Conservation (phyloP, 495 filamentous ascomycete species). For the Neurospora sp. region DNA sequence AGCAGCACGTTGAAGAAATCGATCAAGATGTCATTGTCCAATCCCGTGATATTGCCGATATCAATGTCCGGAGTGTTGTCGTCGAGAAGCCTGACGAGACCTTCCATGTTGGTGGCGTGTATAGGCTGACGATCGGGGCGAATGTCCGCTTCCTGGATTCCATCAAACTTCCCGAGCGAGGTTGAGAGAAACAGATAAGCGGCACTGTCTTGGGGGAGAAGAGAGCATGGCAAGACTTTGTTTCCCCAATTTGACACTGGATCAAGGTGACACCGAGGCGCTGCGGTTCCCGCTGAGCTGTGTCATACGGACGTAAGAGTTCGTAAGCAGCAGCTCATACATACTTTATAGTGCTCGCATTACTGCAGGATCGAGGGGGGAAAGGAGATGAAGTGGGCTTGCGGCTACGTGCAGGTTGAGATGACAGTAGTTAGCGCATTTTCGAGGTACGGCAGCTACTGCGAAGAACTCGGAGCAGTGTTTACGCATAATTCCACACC, state of each 20-base stretch:
- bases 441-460: background rate
- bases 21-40: background rate
- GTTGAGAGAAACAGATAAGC: background rate
- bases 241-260: background rate
- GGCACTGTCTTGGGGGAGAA: background rate
- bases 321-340: constrained; percentile 4
- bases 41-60: background rate
- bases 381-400: constrained; percentile 19
- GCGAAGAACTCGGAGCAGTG: background rate
- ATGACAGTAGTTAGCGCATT: background rate
- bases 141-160: background rate
- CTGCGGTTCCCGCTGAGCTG: background rate
- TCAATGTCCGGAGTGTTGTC: background rate
- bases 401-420: constrained; percentile 18
- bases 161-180: background rate
- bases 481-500: background rate
- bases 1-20: background rate
- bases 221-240: background rate
- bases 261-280: constrained; percentile 6
- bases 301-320: constrained; percentile 24
- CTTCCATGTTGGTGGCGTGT: background rate
- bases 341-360: constrained; percentile 12
- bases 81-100: background rate
- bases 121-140: background rate
- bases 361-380: constrained; percentile 26